These are phyloP conservation scores for Spergularia azorica DNA, from an alignment of 179 eudicot genomes.

Conservation along the genomic window DNA sequence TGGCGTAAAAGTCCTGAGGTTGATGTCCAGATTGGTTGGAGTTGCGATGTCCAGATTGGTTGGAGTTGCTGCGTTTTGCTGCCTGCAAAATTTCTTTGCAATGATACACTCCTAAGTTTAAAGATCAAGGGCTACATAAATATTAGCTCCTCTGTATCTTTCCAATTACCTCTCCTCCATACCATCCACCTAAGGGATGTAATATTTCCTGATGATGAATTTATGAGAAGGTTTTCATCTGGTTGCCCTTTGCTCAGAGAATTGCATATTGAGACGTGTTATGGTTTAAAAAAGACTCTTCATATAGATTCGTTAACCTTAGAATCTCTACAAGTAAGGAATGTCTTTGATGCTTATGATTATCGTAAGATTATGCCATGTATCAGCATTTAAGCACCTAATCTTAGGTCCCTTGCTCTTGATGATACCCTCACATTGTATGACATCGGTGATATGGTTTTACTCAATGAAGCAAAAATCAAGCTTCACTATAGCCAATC, in stretches of 20 bases:
- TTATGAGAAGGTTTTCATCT: constrained; percentile 1
- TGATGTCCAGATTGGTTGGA: not conserved
- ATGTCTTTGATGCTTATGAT: too few relatives aligned
- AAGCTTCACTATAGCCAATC: too few relatives aligned
- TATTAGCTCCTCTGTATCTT: not conserved
- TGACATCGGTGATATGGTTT: not conserved
- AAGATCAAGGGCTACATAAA: not conserved
- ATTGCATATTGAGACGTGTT: not conserved
- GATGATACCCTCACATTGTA: not conserved
- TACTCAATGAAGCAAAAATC: not conserved
- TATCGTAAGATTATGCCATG: not conserved
- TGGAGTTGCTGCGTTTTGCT: too few relatives aligned
- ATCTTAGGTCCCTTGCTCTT: not conserved
- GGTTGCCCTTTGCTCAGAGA: not conserved
- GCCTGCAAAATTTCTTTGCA: not conserved
- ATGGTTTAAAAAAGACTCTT: not conserved
- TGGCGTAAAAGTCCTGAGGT: constrained; percentile 1
- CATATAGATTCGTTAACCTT: not conserved
- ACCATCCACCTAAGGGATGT: not conserved
- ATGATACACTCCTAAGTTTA: not conserved
- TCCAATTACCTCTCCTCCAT: not conserved
- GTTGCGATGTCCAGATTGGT: not conserved
- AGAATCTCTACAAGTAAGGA: not conserved
- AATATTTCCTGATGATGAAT: not conserved
- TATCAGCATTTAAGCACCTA: not conserved